Base-by-base conservation (phyloP, 495 filamentous ascomycete genomes). In the Articulospora tetracladia region DNA sequence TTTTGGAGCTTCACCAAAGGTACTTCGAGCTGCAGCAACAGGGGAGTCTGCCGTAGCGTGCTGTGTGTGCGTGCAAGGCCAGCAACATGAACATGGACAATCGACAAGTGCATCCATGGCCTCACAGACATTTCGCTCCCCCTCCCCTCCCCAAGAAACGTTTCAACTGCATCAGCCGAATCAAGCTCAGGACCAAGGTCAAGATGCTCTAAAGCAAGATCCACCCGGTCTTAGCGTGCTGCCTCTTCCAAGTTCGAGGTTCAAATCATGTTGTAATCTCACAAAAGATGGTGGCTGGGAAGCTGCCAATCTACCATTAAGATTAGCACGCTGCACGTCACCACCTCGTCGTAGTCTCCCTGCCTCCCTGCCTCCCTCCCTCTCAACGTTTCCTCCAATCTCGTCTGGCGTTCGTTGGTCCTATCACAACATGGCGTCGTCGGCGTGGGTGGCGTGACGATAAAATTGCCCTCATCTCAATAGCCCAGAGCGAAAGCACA, bases 21-120 rank as follows among this genome's bases (percentile, higher is more conserved):
- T 46, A 39, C 23, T 53, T 56, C 22, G 12, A 51, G 15, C 53
- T 56, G 53, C 53, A 56, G 25, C 20, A 23, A 34, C 53, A 56
- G 53, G 53, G 50, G 34, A 51, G 25, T 24, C 10, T 51, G 25
- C 25, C 11, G 48, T 51, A 51, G 22, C 48, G 48, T 51, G 48
- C 39, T 11, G 10, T 44, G n/a, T n/a, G n/a, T n/a, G n/a, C n/a
- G n/a, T n/a, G n/a, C n/a, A n/a, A n/a, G n/a, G 39, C 39, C 39
- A 44, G 39, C 39, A 44, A 12, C 39, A 44, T 44, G 7, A 44
- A 44, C 39, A 19, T n/a, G n/a, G n/a, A n/a, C n/a, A n/a, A n/a
- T n/a, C n/a, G n/a, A n/a, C n/a, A 44, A 44, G 17, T 44, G 39
- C 15, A 44, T 44, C 39, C 39, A 44, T 17, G 15, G 15, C 15